Percentiles rank a stretch among this genome's conserved stretches.
Evolutionary conservation across 2,329 filamentous ascomycete species (phyloP).

Genomic region (Periconia sp.): DNA sequence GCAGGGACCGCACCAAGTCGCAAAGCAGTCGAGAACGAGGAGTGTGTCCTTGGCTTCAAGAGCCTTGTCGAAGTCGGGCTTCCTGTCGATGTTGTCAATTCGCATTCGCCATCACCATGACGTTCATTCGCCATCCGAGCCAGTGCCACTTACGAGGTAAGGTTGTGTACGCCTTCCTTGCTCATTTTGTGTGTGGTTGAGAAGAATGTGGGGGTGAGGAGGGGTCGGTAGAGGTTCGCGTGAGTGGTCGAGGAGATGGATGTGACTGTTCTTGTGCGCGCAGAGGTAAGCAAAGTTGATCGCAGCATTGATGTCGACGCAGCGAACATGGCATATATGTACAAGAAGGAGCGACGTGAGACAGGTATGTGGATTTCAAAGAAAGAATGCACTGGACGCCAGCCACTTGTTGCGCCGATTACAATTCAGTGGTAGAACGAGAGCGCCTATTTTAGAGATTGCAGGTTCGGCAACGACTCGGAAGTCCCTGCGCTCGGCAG

Average conservation of each 20-base stretch:
- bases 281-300: conserved; percentile 52
- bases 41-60: conserved; percentile 61
- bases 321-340: conserved; percentile 50
- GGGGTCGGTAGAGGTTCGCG: conserved; percentile 39
- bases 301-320: conserved; percentile 41
- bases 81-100: conserved; percentile 54
- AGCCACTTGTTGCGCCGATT: conserved; percentile 29
- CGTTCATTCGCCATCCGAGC: too few relatives aligned
- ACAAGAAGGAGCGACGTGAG: conserved; percentile 15
- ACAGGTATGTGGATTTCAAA: conserved; percentile 39
- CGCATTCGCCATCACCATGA: too few relatives aligned
- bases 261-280: conserved; percentile 44
- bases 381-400: conserved; percentile 41
- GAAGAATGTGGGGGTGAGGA: conserved; percentile 47
- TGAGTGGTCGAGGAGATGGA: conserved; percentile 29
- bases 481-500: conserved; percentile 27
- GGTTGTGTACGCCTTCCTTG: conserved; percentile 58
- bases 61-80: conserved; percentile 63
- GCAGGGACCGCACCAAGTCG: conserved; percentile 94
- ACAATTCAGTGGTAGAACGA: conserved; percentile 26
- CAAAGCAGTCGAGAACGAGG: conserved; percentile 85
- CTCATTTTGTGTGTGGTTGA: conserved; percentile 51
- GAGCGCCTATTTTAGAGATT: conserved; percentile 26
- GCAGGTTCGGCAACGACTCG: conserved; percentile 34
- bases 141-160: conserved; percentile 51